A percentile compares a stretch with the other conserved stretches of the same genome.
Conservation (phyloP, 1,284 basidiomycete species). For the Sanguinoderma infundibulare region DNA sequence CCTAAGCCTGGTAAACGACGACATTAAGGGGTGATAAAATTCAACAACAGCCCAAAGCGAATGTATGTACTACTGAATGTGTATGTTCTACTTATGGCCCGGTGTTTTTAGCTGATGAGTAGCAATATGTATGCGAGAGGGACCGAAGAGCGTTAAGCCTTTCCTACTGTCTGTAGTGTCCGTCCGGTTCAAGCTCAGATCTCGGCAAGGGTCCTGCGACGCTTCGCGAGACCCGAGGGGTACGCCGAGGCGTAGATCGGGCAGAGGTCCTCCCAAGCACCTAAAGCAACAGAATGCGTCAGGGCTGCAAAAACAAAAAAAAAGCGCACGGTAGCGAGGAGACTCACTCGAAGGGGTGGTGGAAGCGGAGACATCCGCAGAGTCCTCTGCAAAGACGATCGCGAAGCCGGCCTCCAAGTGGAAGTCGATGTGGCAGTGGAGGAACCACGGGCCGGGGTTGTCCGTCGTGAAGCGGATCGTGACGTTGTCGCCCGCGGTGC, state of each 20-base stretch:
- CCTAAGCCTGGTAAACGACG: too few relatives aligned
- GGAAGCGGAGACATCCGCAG: constrained; percentile 10
- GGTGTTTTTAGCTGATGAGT: too few relatives aligned
- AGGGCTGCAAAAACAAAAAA: not conserved
- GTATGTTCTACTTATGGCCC: too few relatives aligned
- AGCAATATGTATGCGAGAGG: not conserved
- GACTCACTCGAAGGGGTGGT: constrained; percentile 3
- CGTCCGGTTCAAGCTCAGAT: not conserved
- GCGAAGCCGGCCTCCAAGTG: constrained; percentile 32
- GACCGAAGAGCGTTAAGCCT: not conserved
- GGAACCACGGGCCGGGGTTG: constrained; percentile 33
- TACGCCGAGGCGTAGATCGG: constrained; percentile 13
- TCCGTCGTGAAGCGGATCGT: constrained; percentile 32
- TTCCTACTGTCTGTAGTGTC: not conserved
- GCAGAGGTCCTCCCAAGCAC: constrained; percentile 14
- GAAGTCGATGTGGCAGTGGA: constrained; percentile 31
- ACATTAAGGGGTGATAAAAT: too few relatives aligned
- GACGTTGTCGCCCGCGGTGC: constrained; percentile 35
- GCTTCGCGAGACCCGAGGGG: not conserved
- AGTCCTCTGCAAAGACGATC: constrained; percentile 31
- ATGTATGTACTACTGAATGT: too few relatives aligned
- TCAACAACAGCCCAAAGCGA: too few relatives aligned
- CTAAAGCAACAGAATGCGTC: not conserved
- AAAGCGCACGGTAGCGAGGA: too few relatives aligned
- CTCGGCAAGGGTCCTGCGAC: too few relatives aligned